These are phyloP conservation scores for Soucietia sequanensis DNA, from an alignment of 805 yeast genomes.

Conservation along the genomic window DNA sequence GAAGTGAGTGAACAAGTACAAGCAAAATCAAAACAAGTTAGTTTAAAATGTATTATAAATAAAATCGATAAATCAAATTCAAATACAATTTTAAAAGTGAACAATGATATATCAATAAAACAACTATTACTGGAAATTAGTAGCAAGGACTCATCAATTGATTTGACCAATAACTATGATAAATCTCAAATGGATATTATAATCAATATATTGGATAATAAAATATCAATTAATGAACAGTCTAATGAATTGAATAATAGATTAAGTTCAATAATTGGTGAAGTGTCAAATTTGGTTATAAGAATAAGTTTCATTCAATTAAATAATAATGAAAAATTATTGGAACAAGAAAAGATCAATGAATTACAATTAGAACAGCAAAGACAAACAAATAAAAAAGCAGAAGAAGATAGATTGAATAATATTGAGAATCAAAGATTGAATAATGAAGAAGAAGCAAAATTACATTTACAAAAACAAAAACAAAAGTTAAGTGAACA, in stretches of 20 bases:
- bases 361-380: slow-evolving; percentile 18
- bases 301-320: slow-evolving; percentile 15
- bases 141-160: not conserved
- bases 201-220: slow-evolving; percentile 6
- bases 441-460: slow-evolving; percentile 6
- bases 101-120: not conserved
- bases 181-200: slow-evolving; percentile 1
- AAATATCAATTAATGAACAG: slow-evolving; percentile 1
- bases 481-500: not conserved
- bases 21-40: slow-evolving; percentile 8
- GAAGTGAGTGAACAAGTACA: slow-evolving; percentile 3
- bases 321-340: slow-evolving; percentile 4
- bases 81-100: not conserved
- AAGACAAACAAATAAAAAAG: slow-evolving; percentile 9
- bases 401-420: slow-evolving; percentile 7
- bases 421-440: slow-evolving; percentile 5
- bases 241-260: slow-evolving; percentile 1
- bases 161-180: slow-evolving; percentile 1
- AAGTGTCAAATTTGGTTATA: slow-evolving; percentile 21
- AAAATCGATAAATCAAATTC: slow-evolving; percentile 6
- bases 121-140: not conserved
- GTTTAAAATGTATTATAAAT: slow-evolving; percentile 2
- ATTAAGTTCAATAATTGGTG: slow-evolving; percentile 19
- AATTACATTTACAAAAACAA: not conserved
- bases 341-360: slow-evolving; percentile 21